These are phyloP conservation scores for Panicum miliaceum DNA, from an alignment of 176 grass and related monocot genomes.

Conservation along the genomic window DNA sequence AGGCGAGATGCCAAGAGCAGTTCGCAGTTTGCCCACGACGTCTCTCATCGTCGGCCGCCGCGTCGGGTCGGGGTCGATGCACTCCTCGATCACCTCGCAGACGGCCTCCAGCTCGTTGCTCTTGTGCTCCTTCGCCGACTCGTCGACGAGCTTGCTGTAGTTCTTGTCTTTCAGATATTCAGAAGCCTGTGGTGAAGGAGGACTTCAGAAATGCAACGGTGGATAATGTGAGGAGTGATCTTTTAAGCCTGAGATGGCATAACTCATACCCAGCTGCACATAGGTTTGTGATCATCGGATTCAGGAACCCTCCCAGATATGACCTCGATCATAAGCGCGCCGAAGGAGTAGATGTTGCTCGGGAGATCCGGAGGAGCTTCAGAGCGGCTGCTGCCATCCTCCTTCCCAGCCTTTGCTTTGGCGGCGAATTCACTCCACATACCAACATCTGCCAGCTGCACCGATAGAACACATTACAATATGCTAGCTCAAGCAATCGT, in stretches of 20 bases:
- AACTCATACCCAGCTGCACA: constrained; percentile 69
- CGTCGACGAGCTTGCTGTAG: constrained; percentile 62
- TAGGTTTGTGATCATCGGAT: constrained; percentile 46
- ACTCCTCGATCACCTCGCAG: constrained; percentile 74
- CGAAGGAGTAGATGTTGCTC: constrained; percentile 74
- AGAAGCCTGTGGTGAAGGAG: constrained; percentile 51
- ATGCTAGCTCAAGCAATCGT: not conserved
- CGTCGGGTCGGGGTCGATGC: constrained; percentile 57
- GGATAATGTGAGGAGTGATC: not conserved
- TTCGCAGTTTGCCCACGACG: constrained; percentile 56
- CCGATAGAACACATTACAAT: not conserved
- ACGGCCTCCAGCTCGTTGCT: constrained; percentile 59
- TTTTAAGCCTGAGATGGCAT: not conserved
- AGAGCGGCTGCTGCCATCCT: constrained; percentile 50
- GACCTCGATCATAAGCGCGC: constrained; percentile 72
- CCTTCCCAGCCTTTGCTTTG: constrained; percentile 59
- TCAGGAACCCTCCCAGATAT: constrained; percentile 74
- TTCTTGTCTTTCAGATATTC: constrained; percentile 62
- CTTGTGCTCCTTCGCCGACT: constrained; percentile 54
- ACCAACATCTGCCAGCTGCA: constrained; percentile 77
- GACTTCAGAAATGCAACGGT: not conserved
- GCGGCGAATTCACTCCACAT: constrained; percentile 68
- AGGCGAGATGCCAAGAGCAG: constrained; percentile 60
- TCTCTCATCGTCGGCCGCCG: constrained; percentile 64
- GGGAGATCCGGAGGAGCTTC: constrained; percentile 52